Percentiles rank a stretch among this genome's conserved stretches.
These are phyloP conservation scores for Gonium pectorale DNA, from an alignment of 139 green algal species.

Conservation along the genomic window DNA sequence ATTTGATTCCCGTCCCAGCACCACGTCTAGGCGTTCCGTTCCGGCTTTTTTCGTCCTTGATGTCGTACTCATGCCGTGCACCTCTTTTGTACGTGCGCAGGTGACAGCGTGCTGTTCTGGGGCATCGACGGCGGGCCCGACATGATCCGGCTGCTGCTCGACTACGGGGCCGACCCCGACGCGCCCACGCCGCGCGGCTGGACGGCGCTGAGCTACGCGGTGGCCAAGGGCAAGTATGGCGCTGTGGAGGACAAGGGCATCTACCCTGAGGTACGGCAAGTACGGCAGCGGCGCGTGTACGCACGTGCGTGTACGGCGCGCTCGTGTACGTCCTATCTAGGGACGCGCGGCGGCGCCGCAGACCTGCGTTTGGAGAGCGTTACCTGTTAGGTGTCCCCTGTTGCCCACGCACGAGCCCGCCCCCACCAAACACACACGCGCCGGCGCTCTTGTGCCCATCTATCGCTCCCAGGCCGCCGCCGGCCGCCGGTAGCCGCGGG, in stretches of 20 bases:
- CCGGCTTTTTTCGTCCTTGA: too few relatives aligned
- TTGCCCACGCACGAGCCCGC: too few relatives aligned
- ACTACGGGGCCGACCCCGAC: constrained; percentile 88
- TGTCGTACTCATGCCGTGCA: too few relatives aligned
- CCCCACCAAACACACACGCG: too few relatives aligned
- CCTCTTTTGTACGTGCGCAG: background rate
- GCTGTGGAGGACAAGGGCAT: constrained; percentile 95
- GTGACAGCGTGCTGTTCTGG: constrained; percentile 94
- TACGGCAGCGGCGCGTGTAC: background rate
- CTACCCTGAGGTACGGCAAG: constrained; percentile 87
- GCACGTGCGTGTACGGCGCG: too few relatives aligned
- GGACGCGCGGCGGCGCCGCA: too few relatives aligned
- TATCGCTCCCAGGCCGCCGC: too few relatives aligned
- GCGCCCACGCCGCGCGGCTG: constrained; percentile 71
- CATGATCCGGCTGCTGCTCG: constrained; percentile 86
- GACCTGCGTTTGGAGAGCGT: too few relatives aligned
- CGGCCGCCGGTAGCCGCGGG: too few relatives aligned
- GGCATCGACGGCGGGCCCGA: constrained; percentile 93
- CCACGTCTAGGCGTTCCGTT: background rate
- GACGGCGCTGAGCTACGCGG: constrained; percentile 90
- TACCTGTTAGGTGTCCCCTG: too few relatives aligned
- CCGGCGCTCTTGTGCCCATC: too few relatives aligned
- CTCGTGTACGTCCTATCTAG: too few relatives aligned
- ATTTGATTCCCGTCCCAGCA: background rate
- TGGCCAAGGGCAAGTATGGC: constrained; percentile 95